These are phyloP conservation scores for Limnomonas spitsbergensis DNA, from an alignment of 139 green algal species.

Conservation along the genomic window DNA sequence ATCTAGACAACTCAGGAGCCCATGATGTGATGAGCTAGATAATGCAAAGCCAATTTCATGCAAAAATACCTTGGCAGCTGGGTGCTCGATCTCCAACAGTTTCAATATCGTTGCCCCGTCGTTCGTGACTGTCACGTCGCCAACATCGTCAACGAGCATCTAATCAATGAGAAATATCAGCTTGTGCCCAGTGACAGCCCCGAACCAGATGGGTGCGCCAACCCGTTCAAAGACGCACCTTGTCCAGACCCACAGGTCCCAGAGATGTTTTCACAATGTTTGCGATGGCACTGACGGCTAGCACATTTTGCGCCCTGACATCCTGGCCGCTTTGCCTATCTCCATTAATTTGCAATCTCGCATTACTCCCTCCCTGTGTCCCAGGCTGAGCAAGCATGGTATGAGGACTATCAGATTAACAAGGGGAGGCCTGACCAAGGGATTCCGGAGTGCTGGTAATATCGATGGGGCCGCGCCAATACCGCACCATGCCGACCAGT, in stretches of 20 bases:
- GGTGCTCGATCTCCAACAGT: constrained; percentile 96
- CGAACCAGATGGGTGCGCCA: too few relatives aligned
- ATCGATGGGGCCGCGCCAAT: too few relatives aligned
- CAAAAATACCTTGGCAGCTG: constrained; percentile 89
- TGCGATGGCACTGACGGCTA: constrained; percentile 86
- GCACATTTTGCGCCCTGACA: constrained; percentile 91
- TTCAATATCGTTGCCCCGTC: constrained; percentile 99
- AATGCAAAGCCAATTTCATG: too few relatives aligned
- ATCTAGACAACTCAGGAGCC: too few relatives aligned
- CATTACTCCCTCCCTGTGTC: not conserved
- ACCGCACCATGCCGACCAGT: not conserved
- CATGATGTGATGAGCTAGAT: too few relatives aligned
- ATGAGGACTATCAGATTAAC: not conserved
- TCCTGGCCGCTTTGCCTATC: constrained; percentile 86
- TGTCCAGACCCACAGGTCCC: constrained; percentile 95
- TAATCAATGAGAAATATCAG: constrained; percentile 46
- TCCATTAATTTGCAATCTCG: constrained; percentile 68
- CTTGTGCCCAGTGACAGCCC: too few relatives aligned
- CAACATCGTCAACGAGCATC: constrained; percentile 99
- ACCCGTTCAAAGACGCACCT: constrained; percentile 63
- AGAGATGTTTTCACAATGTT: constrained; percentile 97
- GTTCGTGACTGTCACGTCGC: constrained; percentile 99
- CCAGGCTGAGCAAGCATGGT: not conserved
- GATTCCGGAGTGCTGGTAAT: too few relatives aligned
- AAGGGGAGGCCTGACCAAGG: not conserved